phyloP scores from a whole-genome alignment of 2,329 filamentous ascomycete species.

The Sphaceloma murrayae region DNA sequence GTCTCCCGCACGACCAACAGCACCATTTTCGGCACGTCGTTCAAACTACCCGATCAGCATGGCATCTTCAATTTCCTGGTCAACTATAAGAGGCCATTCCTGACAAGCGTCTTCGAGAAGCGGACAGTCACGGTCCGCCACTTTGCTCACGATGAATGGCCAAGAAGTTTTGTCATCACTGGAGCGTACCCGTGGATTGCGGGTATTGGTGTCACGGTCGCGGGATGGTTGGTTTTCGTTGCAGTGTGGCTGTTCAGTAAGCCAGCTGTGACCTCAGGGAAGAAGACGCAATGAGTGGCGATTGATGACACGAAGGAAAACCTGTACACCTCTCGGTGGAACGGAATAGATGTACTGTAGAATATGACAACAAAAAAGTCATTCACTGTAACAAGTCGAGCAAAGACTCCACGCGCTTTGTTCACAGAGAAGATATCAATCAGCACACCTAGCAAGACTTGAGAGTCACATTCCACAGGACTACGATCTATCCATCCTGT shows the following conservation, averaged over 20 bases:
- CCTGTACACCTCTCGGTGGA: slow-evolving; percentile 11
- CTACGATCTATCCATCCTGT: no score
- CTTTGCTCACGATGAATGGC: slow-evolving; percentile 95
- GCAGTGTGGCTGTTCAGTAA: slow-evolving; percentile 77
- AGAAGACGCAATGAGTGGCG: slow-evolving; percentile 27
- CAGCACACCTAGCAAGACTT: no score
- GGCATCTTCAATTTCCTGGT: slow-evolving; percentile 98
- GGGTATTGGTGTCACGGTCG: slow-evolving; percentile 74
- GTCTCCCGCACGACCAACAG: slow-evolving; percentile 52
- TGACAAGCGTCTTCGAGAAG: slow-evolving; percentile 87
- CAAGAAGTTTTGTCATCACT: slow-evolving; percentile 78
- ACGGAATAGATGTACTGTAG: slow-evolving; percentile 10
- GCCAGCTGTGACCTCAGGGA: slow-evolving; percentile 40
- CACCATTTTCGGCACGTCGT: slow-evolving; percentile 63
- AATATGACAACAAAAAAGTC: slow-evolving; percentile 6
- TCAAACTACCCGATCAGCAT: slow-evolving; percentile 88
- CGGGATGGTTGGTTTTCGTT: slow-evolving; percentile 77
- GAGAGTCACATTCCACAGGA: no score
- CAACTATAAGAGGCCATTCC: slow-evolving; percentile 93
- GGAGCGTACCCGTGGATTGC: slow-evolving; percentile 92
- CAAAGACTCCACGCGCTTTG: no score
- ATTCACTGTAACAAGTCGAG: no score
- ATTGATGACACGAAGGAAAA: not conserved
- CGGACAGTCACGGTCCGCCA: slow-evolving; percentile 88
- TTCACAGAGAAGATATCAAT: no score